Evolutionary conservation across 148 eudicot species (phyloP), one percentile per base, ranked within the genome.

Genomic region (Oxyria digyna): DNA sequence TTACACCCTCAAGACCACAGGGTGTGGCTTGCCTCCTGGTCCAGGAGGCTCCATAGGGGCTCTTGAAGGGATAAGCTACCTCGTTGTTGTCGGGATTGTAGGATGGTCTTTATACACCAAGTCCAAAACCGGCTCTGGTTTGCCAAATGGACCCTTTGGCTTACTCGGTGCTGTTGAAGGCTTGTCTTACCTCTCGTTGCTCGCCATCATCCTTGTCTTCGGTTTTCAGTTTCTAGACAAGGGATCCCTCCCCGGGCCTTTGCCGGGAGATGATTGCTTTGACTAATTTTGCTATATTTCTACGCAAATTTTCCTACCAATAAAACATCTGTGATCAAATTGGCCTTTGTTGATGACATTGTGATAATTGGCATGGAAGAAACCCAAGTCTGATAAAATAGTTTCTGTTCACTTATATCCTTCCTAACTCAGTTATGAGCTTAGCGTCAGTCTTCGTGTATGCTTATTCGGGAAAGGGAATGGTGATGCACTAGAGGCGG

Each of bases 1-100:
- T 4, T 94, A 79, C 87, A 85, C 99, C 0, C 93, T 94, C 21
- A 94, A 94, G 76, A 91, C 93, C 2, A 94, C 99, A 0, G 99
- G 99, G n/a, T 94, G 99, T 33, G 99, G 99, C 18, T 89, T 94
- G 5, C 99, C 99, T 6, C 99, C 99, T 0, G 97, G 99, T 1
- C 97, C 97, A 0, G 97, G 91, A 3, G 99, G 99, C 35, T 88
- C 99, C 0, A 77, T 94, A 7, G 99, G 99, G 6, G 97, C 97
- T 5, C 80, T 94, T 0, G 99, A 94, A 69, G 99, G 99, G 4
- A 87, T 94, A 4, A 91, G 99, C 81, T 94, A 90, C 81, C 73
- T 94, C 42, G 86, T 55, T 14, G 91, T 94, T 20, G 75, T 78
- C 33, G 99, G 89, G 1, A 88, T 94, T 65, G 85, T 91, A 32